Evolutionary conservation across 2,329 filamentous ascomycete genomes (phyloP), one percentile per base, ranked within the genome.

Genomic region (Claviceps sp.): DNA sequence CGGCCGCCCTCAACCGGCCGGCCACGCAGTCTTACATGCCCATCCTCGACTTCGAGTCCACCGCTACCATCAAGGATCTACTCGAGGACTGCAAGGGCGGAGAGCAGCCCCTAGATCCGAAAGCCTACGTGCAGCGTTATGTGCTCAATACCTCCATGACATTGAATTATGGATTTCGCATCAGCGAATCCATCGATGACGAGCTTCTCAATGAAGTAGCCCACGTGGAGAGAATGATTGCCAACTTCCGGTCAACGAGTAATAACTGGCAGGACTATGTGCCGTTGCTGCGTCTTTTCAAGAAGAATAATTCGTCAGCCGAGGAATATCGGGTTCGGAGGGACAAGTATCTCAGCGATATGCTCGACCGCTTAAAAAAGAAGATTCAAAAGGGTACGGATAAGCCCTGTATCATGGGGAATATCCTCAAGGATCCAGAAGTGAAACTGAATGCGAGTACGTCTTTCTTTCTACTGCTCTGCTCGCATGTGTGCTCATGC

Each of bases 261-360:
- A 88, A 89, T 62, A 91, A 91, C 64, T 87, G 85, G 80, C 84
- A 88, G 61, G 87, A 93, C 61, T 91, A 91, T 58, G 79, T 93
- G 17, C 86, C 87, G 0, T 60, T 90, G 5, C 64, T 93, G 55
- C 75, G 87, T 30, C 64, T 89, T 2, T 75, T 80, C 57, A 76
- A 81, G 2, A 78, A 73, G 37, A 75, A 75, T 56, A 88, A 80
- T 59, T 72, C 72, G 2, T 75, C 80, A 47, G 84, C 86, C 0
- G 68, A 76, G 7, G 78, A 82, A 55, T 87, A 82, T 66, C 77
- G 85, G 40, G 69, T 71, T 16, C 74, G 87, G 19, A 74, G 87
- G 50, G 85, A 89, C 56, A 77, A 74, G 50, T 88, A 70, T 72
- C 80, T 71, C 42, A 80, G 82, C 0, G 82, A 85, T 57, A 66